Base-by-base conservation (phyloP, 75 land plant species). In the Picea glauca region DNA sequence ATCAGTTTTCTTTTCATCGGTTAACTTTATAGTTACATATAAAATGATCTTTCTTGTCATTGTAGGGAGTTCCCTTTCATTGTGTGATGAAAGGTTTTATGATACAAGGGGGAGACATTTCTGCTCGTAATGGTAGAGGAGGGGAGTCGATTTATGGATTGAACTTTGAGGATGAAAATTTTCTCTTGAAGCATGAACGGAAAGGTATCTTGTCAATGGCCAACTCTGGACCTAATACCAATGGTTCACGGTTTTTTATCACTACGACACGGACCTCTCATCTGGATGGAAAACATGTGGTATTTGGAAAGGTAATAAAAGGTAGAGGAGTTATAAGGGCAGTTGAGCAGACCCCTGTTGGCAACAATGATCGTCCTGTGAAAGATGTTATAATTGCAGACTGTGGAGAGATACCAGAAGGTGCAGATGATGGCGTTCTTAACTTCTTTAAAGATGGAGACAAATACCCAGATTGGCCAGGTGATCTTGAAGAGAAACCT, bases 191-290 rank as follows among this genome's bases (percentile, higher is more conserved):
- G 76, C 88, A 86, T 77, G 88, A 84, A 54, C 79, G 83, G 21
- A 86, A 85, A 74, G 88, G 88, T 15, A 30, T 80, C 32, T 40
- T 86, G n/a, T 85, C 88, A 32, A 86, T 86, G 88, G 88, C 87
- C 26, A 86, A 86, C 56, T 59, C 88, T 4, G 88, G 87, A 17
- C 82, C 87, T 13, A 85, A 86, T 60, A 85, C 87, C 18, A 86
- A 86, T 80, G 88, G 87, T 1, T 86, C 88, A 38, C 87, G 84
- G 80, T 86, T 86, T 58, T 84, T 86, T 38, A 86, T 86, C 38
- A 79, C 88, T 13, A 86, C 87, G 3, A 66, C 83, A 17, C 79
- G 88, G 18, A 60, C 87, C 38, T 74, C 87, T 20, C 87, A 84
- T 62, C 67, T 84, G 13, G 88, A 86, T 76, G 88, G 88, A 50